Percentiles rank a stretch among this genome's conserved stretches.
phyloP scores from a whole-genome alignment of 2,329 filamentous ascomycete species.

The Scorias spongiosa region DNA sequence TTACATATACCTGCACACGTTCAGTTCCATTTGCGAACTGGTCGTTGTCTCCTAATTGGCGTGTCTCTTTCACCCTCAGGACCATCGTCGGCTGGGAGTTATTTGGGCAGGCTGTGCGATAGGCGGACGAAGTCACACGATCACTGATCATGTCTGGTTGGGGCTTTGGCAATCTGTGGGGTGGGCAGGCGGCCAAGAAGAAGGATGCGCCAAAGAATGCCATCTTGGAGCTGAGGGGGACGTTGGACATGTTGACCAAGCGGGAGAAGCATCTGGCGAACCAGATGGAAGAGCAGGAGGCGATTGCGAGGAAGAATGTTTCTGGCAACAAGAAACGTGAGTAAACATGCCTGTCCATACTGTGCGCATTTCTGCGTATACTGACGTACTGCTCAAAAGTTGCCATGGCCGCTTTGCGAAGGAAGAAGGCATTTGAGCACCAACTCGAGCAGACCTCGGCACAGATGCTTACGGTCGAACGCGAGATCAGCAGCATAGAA shows the following conservation, averaged over 20 bases:
- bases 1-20: background rate
- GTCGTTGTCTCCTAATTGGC: background rate
- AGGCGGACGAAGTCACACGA: conserved; percentile 5
- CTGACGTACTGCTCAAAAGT: conserved; percentile 35
- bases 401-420: conserved; percentile 75
- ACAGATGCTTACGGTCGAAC: conserved; percentile 84
- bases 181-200: conserved; percentile 61
- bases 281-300: conserved; percentile 87
- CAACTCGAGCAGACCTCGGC: conserved; percentile 78
- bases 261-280: conserved; percentile 78
- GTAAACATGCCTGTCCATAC: conserved; percentile 14
- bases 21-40: background rate
- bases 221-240: conserved; percentile 71
- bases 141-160: conserved; percentile 36
- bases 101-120: background rate
- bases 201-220: conserved; percentile 96
- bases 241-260: conserved; percentile 97
- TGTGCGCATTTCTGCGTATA: background rate
- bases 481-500: conserved; percentile 93
- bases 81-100: background rate
- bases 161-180: conserved; percentile 58
- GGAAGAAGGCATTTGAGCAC: conserved; percentile 90
- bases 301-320: conserved; percentile 76
- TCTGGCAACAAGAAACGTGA: conserved; percentile 80
- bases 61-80: background rate